These are phyloP conservation scores for Monosporascus sp. DNA, from an alignment of 2,329 filamentous ascomycete species.

Conservation along the genomic window DNA sequence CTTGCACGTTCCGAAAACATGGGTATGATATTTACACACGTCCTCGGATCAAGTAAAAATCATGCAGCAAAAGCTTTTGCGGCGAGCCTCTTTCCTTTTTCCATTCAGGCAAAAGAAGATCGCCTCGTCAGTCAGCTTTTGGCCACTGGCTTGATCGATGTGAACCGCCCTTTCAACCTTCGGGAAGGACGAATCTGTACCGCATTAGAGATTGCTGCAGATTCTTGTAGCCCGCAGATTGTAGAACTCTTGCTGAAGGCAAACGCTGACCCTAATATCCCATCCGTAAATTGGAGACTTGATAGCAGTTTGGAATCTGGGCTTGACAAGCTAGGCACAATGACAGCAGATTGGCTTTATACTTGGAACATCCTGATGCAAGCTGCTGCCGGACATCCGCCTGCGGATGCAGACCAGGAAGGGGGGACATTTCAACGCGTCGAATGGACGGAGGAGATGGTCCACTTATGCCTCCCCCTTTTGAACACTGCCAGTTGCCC, in stretches of 20 bases:
- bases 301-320: no score
- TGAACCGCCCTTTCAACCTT: background rate
- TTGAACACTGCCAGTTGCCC: background rate
- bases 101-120: background rate
- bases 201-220: background rate
- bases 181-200: background rate
- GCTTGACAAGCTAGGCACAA: no score
- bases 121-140: background rate
- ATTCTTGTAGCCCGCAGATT: background rate
- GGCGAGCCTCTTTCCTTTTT: background rate
- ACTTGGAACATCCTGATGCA: background rate
- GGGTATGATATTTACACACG: background rate
- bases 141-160: background rate
- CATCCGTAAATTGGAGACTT: no score
- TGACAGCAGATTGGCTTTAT: background rate
- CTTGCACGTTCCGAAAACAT: background rate
- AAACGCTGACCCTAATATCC: background rate
- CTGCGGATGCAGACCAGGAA: fast-evolving
- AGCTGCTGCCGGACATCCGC: no score
- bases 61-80: background rate
- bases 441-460: background rate
- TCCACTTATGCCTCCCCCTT: background rate
- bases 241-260: background rate
- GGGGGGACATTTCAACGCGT: background rate
- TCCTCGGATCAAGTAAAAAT: background rate